These are phyloP conservation scores for Rosa lucieae DNA, from an alignment of 306 rosid genomes.

Conservation along the genomic window DNA sequence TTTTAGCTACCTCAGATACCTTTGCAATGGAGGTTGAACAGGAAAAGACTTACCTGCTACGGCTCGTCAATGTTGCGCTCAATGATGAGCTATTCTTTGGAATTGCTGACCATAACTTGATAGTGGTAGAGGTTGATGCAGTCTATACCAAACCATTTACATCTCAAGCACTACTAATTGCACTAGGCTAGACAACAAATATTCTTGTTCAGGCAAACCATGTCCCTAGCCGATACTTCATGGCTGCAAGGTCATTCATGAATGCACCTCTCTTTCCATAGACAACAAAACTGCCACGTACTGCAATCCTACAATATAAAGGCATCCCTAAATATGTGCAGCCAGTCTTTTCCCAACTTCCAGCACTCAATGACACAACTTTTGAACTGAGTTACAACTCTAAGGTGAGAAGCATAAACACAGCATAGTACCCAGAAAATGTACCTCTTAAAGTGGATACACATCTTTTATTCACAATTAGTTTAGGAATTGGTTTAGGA, in stretches of 20 bases:
- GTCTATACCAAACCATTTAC: slow-evolving; percentile 25
- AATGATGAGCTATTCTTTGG: too few species aligned
- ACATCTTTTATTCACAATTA: too few species aligned
- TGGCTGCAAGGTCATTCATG: slow-evolving; percentile 8
- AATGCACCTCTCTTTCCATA: slow-evolving; percentile 13
- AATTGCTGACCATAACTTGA: too few species aligned
- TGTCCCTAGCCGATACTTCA: slow-evolving; percentile 21
- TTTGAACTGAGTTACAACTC: slow-evolving; percentile 16
- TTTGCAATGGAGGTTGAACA: too few species aligned
- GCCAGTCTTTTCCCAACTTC: slow-evolving; percentile 30
- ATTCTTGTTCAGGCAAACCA: slow-evolving; percentile 31
- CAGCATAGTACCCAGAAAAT: too few species aligned
- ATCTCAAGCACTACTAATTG: slow-evolving; percentile 29
- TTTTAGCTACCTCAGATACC: too few species aligned
- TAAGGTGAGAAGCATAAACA: neutral
- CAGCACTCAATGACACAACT: slow-evolving; percentile 25
- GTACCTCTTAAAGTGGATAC: too few species aligned
- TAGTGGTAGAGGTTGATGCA: too few species aligned
- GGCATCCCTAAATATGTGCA: slow-evolving; percentile 26
- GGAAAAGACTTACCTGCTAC: too few species aligned
- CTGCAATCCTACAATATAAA: slow-evolving; percentile 29
- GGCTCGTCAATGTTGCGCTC: too few species aligned
- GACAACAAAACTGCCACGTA: slow-evolving; percentile 28
- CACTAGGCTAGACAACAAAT: slow-evolving; percentile 41
- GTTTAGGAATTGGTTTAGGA: too few species aligned